Conservation (phyloP, 2,329 filamentous ascomycete species). For the Arthrobotrys entomopaga region DNA sequence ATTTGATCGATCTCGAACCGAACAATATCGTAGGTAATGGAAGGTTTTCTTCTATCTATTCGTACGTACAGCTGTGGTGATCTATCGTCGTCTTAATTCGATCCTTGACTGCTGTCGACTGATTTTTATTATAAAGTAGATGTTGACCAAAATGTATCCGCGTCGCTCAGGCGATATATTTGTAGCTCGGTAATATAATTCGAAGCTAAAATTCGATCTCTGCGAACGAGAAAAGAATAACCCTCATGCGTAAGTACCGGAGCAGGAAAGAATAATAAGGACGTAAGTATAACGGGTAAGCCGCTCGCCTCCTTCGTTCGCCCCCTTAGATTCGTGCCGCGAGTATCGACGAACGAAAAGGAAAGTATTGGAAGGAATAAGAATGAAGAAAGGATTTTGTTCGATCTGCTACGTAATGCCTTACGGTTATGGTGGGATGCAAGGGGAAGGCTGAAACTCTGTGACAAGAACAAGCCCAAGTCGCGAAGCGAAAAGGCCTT, state of each 20-base stretch:
- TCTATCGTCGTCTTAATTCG: not conserved
- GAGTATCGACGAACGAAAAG: constrained; percentile 1
- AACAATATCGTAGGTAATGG: not conserved
- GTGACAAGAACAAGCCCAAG: not conserved
- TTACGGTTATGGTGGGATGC: constrained; percentile 18
- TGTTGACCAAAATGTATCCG: constrained; percentile 7
- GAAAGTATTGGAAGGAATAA: not conserved
- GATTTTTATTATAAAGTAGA: not conserved
- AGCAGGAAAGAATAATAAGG: not conserved
- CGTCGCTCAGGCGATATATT: constrained; percentile 18
- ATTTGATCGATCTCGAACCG: not conserved
- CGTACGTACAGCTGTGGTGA: constrained; percentile 1
- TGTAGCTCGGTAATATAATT: not conserved
- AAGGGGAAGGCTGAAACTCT: constrained; percentile 52
- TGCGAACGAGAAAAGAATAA: too few species aligned
- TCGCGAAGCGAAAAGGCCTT: constrained; percentile 27
- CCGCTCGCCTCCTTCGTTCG: not conserved
- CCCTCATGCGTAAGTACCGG: not conserved
- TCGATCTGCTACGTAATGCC: constrained; percentile 37
- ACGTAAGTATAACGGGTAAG: not conserved
- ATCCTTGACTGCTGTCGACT: not conserved
- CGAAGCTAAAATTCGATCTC: not conserved
- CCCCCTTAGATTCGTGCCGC: constrained; percentile 6
- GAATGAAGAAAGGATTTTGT: constrained; percentile 21
- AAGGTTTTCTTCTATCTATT: not conserved